These are phyloP conservation scores for Komagataella pseudopastoris DNA, from an alignment of 805 yeast species.

Conservation along the genomic window DNA sequence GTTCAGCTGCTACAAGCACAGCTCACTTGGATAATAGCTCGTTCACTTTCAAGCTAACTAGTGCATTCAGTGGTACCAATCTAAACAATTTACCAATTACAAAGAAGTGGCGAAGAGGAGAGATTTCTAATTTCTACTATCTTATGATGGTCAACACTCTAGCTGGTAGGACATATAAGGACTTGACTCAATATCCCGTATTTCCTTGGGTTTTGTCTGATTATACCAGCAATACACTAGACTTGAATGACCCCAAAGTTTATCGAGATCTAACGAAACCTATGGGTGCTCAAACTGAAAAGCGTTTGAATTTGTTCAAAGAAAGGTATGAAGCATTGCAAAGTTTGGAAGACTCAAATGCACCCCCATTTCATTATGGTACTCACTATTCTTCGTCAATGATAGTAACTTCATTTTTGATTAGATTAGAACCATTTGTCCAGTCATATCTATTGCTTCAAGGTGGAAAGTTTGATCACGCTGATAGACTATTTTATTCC, in stretches of 20 bases:
- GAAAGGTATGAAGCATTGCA: constrained; percentile 64
- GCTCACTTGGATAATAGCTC: constrained; percentile 5
- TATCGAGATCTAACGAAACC: constrained; percentile 76
- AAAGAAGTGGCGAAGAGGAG: constrained; percentile 62
- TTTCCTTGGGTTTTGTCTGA: constrained; percentile 89
- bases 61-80: constrained; percentile 26
- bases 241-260: constrained; percentile 43
- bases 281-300: constrained; percentile 74
- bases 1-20: constrained; percentile 6
- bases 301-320: constrained; percentile 46
- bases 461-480: constrained; percentile 84
- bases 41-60: constrained; percentile 28
- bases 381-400: constrained; percentile 90
- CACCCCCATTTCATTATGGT: constrained; percentile 84
- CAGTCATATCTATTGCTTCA: constrained; percentile 67
- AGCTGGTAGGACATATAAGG: constrained; percentile 85
- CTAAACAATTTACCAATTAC: constrained; percentile 34
- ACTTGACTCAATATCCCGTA: constrained; percentile 80
- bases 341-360: constrained; percentile 39
- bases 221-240: constrained; percentile 58
- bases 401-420: constrained; percentile 76
- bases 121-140: constrained; percentile 73
- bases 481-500: constrained; percentile 69
- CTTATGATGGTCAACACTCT: constrained; percentile 68
- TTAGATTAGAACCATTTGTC: constrained; percentile 69